Evolutionary conservation across 805 yeast species (phyloP), one percentile per base, ranked within the genome.

Genomic region (Lipomyces kockii): DNA sequence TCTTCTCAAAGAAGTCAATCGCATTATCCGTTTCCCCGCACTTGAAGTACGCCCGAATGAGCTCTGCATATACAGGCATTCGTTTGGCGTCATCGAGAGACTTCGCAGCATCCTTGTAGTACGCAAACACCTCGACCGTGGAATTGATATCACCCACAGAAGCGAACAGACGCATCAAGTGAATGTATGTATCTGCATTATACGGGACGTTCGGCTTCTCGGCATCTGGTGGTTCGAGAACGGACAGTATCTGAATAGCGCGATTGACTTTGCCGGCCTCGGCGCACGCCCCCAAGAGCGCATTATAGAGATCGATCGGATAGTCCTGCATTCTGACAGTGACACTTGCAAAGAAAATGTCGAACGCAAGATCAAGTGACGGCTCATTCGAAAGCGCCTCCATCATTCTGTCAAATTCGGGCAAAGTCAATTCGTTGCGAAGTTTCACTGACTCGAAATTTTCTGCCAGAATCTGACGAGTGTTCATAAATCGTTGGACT

Each of bases 291-390:
- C 63, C 66, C 43, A 74, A 60, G 27, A 77, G 69, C 5, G 63
- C 37, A 49, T 64, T 63, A 63, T 72, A 74, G 35, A 75, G 51
- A 9, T 58, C 67, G 11, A 65, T 49, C 8, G 66, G 35, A 63
- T 74, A 77, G 6, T 61, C 54, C 54, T 68, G 77, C 8, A 56
- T 22, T 56, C 65, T 56, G 20, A 69, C 72, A 8, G 73, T 60
- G 49, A 69, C 74, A 49, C 76, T 69, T 7, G 78, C 79, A 53
- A 68, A 72, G 61, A 75, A 76, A 22, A 77, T 52, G 22, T 78
- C 77, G 22, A 77, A 59, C 0, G 79, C 79, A 35, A 76, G 65
- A 14, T 63, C 62, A 20, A 73, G 63, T 54, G 74, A 74, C 11
- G 68, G 65, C 27, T 61, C 65, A 9, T 56, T n/a, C 9, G 66